A percentile compares a stretch with the other conserved stretches of the same genome.
Conservation (phyloP, 2,329 filamentous ascomycete species). For the Emericellopsis cladophorae region DNA sequence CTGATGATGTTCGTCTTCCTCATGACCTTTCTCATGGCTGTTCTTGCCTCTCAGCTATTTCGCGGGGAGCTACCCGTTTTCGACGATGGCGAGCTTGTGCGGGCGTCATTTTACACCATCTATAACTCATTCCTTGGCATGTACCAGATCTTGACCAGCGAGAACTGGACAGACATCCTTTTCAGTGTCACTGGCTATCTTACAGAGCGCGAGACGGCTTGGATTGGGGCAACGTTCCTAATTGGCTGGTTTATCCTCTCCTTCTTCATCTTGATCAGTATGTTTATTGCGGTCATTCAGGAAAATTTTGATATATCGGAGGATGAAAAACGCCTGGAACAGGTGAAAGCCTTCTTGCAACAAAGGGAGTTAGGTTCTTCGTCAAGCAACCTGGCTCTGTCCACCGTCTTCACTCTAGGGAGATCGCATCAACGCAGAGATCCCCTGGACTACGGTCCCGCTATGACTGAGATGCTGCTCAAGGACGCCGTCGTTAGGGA, state of each 20-base stretch:
- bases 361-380: slow-evolving; percentile 71
- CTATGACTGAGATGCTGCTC: slow-evolving; percentile 88
- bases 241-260: slow-evolving; percentile 93
- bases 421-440: slow-evolving; percentile 54
- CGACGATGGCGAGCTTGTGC: slow-evolving; percentile 52
- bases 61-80: slow-evolving; percentile 64
- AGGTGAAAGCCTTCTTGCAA: slow-evolving; percentile 89
- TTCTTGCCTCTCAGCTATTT: slow-evolving; percentile 88
- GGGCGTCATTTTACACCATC: slow-evolving; percentile 75
- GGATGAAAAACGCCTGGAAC: slow-evolving; percentile 92
- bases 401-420: slow-evolving; percentile 54
- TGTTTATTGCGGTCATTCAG: slow-evolving; percentile 99
- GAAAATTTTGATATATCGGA: slow-evolving; percentile 98
- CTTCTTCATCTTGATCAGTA: slow-evolving; percentile 94
- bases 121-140: slow-evolving; percentile 95
- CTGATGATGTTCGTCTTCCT: slow-evolving; percentile 94
- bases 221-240: slow-evolving; percentile 85
- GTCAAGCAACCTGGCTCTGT: slow-evolving; percentile 63
- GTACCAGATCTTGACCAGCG: slow-evolving; percentile 93
- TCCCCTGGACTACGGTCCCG: slow-evolving; percentile 81
- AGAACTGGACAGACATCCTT: slow-evolving; percentile 85
- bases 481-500: slow-evolving; percentile 93
- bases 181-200: slow-evolving; percentile 70
- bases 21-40: slow-evolving; percentile 84
- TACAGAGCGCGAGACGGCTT: slow-evolving; percentile 55